Evolutionary conservation across 768 basidiomycete species (phyloP), one percentile per base, ranked within the genome.

Genomic region (Termitomyces sp.): DNA sequence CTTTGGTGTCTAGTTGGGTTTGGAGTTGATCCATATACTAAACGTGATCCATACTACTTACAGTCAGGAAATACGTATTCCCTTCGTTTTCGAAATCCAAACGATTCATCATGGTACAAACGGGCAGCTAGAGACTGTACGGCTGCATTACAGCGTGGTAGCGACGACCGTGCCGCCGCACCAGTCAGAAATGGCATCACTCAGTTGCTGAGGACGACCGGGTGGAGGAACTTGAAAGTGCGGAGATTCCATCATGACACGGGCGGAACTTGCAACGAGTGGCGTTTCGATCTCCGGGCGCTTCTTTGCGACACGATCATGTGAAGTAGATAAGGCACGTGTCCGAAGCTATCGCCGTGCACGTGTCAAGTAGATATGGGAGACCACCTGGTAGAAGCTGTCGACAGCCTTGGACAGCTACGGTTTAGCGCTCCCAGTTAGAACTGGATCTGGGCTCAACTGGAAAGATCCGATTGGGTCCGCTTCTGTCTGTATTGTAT

Each of bases 61-160:
- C 90, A 92, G 65, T 92, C 91, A 46, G 89, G 86, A 68, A 91
- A 79, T 1, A 76, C 73, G 67, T 88, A 89, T 67, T 79, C 76
- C 58, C 83, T 80, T 1, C 82, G 79, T 70, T 87, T 85, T 42
- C 91, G 79, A 68, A 87, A 92, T 1, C 91, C 91, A 69, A 88
- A 92, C 2, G 89, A 91, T 63, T 89, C 84, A 5, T 47, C 46
- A 12, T 47, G 46, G 74, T 92, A 92, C 25, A 48, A 49, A 48
- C 78, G 74, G 46, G 42, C 34, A 31, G 46, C 47, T 53, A 45
- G 10, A 32, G 40, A 17, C 32, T 25, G 47, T 14, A 29, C 36
- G 12, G 36, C 20, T 42, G 38, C n/a, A 52, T 34, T 45, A 15
- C 42, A 48, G 25, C 61, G 54, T 45, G 56, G 17, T 45, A 59